Conservation (phyloP, 441 rosid species). For the Corymbia citriodora region DNA sequence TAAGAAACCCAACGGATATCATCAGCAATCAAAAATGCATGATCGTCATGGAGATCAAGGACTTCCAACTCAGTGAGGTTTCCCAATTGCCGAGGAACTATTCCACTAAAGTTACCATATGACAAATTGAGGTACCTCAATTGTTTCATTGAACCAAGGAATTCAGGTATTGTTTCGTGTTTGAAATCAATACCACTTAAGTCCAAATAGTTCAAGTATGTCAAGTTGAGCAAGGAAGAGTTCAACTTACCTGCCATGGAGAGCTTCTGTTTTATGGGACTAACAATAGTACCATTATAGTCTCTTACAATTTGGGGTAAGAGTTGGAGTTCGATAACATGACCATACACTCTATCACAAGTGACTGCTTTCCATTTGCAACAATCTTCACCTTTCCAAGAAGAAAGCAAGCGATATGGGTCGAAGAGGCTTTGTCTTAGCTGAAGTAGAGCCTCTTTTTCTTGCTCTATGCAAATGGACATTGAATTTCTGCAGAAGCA, state of each 20-base stretch:
- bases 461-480: not conserved
- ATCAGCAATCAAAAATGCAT: not conserved
- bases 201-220: not conserved
- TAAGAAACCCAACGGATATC: not conserved
- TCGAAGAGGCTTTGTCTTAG: not conserved
- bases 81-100: not conserved
- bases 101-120: not conserved
- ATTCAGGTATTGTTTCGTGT: not conserved
- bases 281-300: not conserved
- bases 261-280: not conserved
- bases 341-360: not conserved
- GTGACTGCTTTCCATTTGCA: constrained; percentile 5
- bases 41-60: constrained; percentile 5
- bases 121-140: constrained; percentile 9
- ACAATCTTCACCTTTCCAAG: constrained; percentile 10
- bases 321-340: not conserved
- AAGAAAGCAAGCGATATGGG: not conserved
- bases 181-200: not conserved
- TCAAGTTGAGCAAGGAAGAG: constrained; percentile 5
- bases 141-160: not conserved
- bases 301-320: not conserved
- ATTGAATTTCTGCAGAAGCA: not conserved
- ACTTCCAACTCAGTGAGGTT: constrained; percentile 8
- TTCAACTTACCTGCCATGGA: not conserved
- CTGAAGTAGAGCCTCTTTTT: not conserved